Percentiles rank a stretch among this genome's conserved stretches.
These are phyloP conservation scores for Phytophthora crassamura DNA, from an alignment of 352 stramenopile genomes.

Conservation along the genomic window DNA sequence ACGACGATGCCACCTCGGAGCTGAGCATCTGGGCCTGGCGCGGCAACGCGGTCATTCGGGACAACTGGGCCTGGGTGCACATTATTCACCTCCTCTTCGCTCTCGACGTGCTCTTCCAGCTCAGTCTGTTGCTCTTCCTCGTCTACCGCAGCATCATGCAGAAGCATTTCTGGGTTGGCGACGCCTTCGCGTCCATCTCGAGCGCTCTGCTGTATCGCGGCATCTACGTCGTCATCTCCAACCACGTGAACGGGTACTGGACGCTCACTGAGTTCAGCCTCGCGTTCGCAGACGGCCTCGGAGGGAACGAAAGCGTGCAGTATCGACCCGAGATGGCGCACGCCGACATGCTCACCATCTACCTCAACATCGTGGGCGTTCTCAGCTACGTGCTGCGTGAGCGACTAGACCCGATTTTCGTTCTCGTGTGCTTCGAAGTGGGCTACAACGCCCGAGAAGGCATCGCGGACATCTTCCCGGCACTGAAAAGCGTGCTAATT, in stretches of 20 bases:
- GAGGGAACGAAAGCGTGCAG: slow-evolving; percentile 12
- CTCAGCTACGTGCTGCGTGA: slow-evolving; percentile 44
- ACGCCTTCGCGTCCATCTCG: slow-evolving; percentile 56
- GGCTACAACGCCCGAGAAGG: slow-evolving; percentile 29
- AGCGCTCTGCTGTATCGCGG: slow-evolving; percentile 41
- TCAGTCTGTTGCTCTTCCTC: slow-evolving; percentile 47
- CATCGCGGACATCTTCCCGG: slow-evolving; percentile 26
- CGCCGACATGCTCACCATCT: slow-evolving; percentile 50
- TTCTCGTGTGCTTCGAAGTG: slow-evolving; percentile 37
- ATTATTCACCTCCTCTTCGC: slow-evolving; percentile 54
- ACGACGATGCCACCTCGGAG: slow-evolving; percentile 20
- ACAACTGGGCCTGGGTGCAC: slow-evolving; percentile 65
- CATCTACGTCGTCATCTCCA: slow-evolving; percentile 41
- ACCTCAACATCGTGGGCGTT: slow-evolving; percentile 35
- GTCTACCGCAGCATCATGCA: slow-evolving; percentile 43
- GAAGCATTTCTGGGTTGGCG: slow-evolving; percentile 53
- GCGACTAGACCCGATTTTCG: slow-evolving; percentile 42
- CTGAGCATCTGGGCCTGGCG: slow-evolving; percentile 39
- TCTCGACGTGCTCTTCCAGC: slow-evolving; percentile 44
- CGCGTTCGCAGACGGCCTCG: slow-evolving; percentile 19
- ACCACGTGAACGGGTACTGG: slow-evolving; percentile 58
- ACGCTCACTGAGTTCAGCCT: slow-evolving; percentile 49
- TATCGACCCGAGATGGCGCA: slow-evolving; percentile 32
- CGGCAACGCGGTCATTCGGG: slow-evolving; percentile 37
- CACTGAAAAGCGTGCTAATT: slow-evolving; percentile 19